A percentile compares a stretch with the other conserved stretches of the same genome.
phyloP scores from a whole-genome alignment of 2,329 filamentous ascomycete species.

The Xylariales sp. region DNA sequence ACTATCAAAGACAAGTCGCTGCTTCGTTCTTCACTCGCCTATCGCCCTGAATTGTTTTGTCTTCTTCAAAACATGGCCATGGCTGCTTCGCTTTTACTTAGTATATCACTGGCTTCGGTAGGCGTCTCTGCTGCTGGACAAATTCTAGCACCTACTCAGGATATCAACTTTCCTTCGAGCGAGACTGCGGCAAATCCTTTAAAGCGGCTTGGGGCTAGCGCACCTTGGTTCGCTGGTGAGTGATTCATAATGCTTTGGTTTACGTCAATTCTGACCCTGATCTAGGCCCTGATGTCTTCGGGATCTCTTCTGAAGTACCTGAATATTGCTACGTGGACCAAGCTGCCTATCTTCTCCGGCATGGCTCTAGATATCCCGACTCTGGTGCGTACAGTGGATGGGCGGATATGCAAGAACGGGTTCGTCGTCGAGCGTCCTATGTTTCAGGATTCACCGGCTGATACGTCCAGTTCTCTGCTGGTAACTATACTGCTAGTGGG shows the following conservation, averaged over 20 bases:
- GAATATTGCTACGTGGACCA: slow-evolving; percentile 55
- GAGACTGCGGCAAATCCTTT: slow-evolving; percentile 36
- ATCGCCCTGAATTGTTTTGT: background rate
- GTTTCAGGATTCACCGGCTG: background rate
- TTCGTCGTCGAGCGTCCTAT: slow-evolving; percentile 19
- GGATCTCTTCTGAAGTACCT: slow-evolving; percentile 49
- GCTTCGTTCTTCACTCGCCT: background rate
- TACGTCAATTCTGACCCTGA: background rate
- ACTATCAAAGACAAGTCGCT: too few species aligned
- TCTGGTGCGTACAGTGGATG: slow-evolving; percentile 55
- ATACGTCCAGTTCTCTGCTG: slow-evolving; percentile 42
- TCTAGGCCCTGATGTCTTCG: slow-evolving; percentile 50
- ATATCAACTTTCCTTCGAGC: slow-evolving; percentile 27
- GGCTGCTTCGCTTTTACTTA: slow-evolving; percentile 10
- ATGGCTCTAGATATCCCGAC: slow-evolving; percentile 61
- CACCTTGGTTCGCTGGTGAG: slow-evolving; percentile 47
- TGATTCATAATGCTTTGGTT: background rate
- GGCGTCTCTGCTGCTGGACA: slow-evolving; percentile 13
- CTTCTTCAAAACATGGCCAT: slow-evolving; percentile 13
- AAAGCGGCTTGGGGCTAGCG: slow-evolving; percentile 46
- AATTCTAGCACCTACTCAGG: slow-evolving; percentile 25
- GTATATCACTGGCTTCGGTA: slow-evolving; percentile 9
- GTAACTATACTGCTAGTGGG: slow-evolving; percentile 48
- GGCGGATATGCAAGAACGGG: slow-evolving; percentile 41
- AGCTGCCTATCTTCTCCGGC: slow-evolving; percentile 54